phyloP scores from a whole-genome alignment of 1,139 yeast genomes.

The Blastobotrys arbuscula region DNA sequence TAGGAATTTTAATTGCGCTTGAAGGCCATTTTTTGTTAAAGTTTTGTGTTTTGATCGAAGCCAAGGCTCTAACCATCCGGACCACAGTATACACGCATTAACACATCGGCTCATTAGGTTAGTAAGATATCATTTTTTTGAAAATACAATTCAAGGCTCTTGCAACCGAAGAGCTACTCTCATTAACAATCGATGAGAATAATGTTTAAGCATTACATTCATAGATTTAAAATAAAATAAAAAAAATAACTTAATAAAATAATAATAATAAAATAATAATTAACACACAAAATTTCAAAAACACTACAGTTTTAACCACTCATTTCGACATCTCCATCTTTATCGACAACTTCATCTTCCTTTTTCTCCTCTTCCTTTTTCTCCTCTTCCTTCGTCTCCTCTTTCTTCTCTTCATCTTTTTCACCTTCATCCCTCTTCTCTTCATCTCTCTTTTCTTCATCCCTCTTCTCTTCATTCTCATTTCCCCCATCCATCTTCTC shows the following conservation, averaged over 20 bases:
- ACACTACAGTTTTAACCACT: conserved; percentile 12
- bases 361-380: conserved; percentile 18
- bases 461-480: conserved; percentile 15
- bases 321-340: conserved; percentile 36
- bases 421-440: conserved; percentile 18
- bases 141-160: no score
- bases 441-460: conserved; percentile 33
- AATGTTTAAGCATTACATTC: no score
- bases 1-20: no score
- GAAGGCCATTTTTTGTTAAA: no score
- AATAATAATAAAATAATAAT: conserved; percentile 6
- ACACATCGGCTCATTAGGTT: no score
- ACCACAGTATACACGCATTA: no score
- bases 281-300: neutral
- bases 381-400: neutral
- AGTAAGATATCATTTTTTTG: no score
- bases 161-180: no score
- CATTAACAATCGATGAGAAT: no score
- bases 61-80: no score
- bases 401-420: neutral
- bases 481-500: conserved; percentile 21
- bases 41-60: no score
- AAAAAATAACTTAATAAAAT: conserved; percentile 1
- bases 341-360: conserved; percentile 22
- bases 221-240: neutral